phyloP scores from a whole-genome alignment of 1,139 yeast genomes.

The Taiozyma sp. region DNA sequence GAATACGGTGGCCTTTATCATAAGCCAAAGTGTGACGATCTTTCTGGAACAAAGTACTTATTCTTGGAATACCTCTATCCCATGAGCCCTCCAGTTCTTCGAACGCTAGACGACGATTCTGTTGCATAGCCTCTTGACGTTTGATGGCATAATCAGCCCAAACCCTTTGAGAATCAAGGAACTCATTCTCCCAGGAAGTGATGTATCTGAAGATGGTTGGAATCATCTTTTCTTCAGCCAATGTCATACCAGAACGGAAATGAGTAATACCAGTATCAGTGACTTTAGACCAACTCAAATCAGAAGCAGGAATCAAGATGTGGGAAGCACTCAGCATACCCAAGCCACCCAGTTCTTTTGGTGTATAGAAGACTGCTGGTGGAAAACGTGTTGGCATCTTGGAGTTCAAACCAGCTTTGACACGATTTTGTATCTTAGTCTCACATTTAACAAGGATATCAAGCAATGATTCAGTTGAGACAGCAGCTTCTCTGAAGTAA shows the following conservation, averaged over 20 bases:
- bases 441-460: constrained; percentile 88
- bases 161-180: constrained; percentile 88
- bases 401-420: constrained; percentile 90
- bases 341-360: constrained; percentile 93
- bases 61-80: constrained; percentile 97
- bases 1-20: constrained; percentile 87
- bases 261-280: constrained; percentile 94
- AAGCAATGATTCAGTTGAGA: constrained; percentile 71
- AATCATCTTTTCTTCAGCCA: constrained; percentile 69
- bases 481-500: constrained; percentile 89
- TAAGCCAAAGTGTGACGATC: constrained; percentile 93
- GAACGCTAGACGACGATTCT: constrained; percentile 78
- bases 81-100: constrained; percentile 93
- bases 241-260: constrained; percentile 91
- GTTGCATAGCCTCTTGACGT: constrained; percentile 81
- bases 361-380: constrained; percentile 97
- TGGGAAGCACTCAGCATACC: constrained; percentile 99
- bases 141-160: constrained; percentile 97
- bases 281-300: constrained; percentile 85
- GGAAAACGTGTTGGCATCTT: constrained; percentile 99
- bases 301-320: constrained; percentile 89
- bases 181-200: constrained; percentile 96
- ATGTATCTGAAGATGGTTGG: constrained; percentile 93
- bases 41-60: constrained; percentile 90
- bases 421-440: constrained; percentile 89